Evolutionary conservation across 139 green algal genomes (phyloP).

Genomic region (Volvox reticuliferus): DNA sequence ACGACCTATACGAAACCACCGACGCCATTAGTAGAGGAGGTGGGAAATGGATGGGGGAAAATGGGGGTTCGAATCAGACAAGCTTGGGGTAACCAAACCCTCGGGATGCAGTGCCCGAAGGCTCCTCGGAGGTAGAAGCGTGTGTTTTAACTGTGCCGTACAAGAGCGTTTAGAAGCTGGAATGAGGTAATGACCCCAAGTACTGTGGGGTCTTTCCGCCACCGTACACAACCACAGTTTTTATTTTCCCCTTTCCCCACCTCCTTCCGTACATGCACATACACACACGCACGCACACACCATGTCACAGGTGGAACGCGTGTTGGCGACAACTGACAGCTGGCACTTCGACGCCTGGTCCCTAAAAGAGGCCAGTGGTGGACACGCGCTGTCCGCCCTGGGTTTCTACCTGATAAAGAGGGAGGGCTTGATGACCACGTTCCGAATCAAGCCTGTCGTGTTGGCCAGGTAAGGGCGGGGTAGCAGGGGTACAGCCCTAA

Average conservation of each 20-base stretch:
- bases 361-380: conserved; percentile 45
- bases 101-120: too few relatives aligned
- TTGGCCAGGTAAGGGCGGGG: conserved; percentile 26
- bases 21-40: not conserved
- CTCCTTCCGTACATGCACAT: not conserved
- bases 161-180: too few relatives aligned
- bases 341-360: conserved; percentile 57
- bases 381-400: conserved; percentile 48
- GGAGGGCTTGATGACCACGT: conserved; percentile 31
- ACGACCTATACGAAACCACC: not conserved
- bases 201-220: too few relatives aligned
- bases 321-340: conserved; percentile 38
- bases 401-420: conserved; percentile 57
- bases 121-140: too few relatives aligned
- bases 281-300: not conserved
- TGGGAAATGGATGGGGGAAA: not conserved
- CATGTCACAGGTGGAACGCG: conserved; percentile 41
- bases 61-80: too few relatives aligned
- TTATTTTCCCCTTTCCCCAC: too few relatives aligned
- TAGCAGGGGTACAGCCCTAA: not conserved
- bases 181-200: too few relatives aligned
- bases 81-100: too few relatives aligned
- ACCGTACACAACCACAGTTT: too few relatives aligned
- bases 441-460: conserved; percentile 17
- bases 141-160: too few relatives aligned